Base-by-base conservation (phyloP, 2,329 filamentous ascomycete species). In the Aspergillus aculeatus region DNA sequence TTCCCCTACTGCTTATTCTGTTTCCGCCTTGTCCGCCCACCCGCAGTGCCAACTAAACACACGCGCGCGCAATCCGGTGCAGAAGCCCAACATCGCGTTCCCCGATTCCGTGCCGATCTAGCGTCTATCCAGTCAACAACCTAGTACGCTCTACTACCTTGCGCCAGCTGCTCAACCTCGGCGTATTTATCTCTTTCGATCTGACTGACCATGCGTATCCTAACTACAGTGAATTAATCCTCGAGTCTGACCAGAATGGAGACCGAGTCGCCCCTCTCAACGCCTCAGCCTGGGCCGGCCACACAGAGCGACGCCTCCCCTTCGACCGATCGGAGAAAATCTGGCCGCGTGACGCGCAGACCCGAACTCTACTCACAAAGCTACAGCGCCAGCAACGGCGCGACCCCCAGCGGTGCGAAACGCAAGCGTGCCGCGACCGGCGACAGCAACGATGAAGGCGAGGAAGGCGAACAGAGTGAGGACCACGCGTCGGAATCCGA, bases 371-470 rank as follows among this genome's bases (percentile, higher is more conserved):
- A 76, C 57, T 78, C 77, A 6, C 71, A 78, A 58, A 77, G 65
- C 50, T 68, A 74, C 60, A 69, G 70, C 54, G 66, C 65, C 54
- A 65, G 63, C 59, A 61, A 73, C 19, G 59, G 66, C 50, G 59
- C 58, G 54, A 59, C 57, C 12, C 68, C 65, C 32, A 65, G 71
- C 57, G 65, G 73, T n/a, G 70, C 73, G 12, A 85, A 85, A 71
- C 80, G 83, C 62, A 85, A 85, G 71, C 77, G 80, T 60, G 68
- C 64, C n/a, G 63, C 71, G n/a, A 69, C 72, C 50, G 73, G 69
- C 41, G 71, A 75, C 14, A 72, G 74, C 5, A 71, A 75, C 14
- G 73, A 77, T 11, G 71, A 75, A 26, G 69, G 68, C 47, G 70
- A 71, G 16, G 38, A 44, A 19, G 16, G 38, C 44, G 64, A 69